Conservation (phyloP, 768 basidiomycete species). For the Pholiota microspora region DNA sequence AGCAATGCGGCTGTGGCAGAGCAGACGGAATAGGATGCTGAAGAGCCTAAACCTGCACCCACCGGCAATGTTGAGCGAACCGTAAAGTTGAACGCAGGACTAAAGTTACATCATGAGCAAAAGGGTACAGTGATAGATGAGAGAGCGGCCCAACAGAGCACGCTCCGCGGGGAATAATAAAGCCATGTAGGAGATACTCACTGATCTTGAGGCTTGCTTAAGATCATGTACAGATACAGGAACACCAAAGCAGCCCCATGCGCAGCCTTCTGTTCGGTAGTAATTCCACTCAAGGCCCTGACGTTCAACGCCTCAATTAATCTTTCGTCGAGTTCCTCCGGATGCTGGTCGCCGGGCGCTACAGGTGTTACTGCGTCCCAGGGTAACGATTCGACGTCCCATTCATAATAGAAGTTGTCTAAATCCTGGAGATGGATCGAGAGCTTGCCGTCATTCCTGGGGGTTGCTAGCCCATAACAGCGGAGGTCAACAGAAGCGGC, state of each 20-base stretch:
- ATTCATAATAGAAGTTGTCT: slow-evolving; percentile 72
- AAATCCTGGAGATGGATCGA: slow-evolving; percentile 81
- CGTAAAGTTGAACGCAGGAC: slow-evolving; percentile 76
- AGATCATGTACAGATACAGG: slow-evolving; percentile 89
- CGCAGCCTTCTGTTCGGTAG: slow-evolving; percentile 36
- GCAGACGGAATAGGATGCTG: slow-evolving; percentile 93
- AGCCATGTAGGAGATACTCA: slow-evolving; percentile 33
- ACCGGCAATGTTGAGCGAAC: slow-evolving; percentile 90
- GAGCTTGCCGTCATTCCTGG: slow-evolving; percentile 69
- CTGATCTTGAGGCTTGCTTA: slow-evolving; percentile 57
- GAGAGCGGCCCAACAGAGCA: not conserved
- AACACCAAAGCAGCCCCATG: slow-evolving; percentile 62
- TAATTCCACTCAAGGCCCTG: slow-evolving; percentile 36
- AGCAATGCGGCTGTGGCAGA: slow-evolving; percentile 78
- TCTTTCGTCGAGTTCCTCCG: slow-evolving; percentile 66
- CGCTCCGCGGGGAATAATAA: slow-evolving; percentile 19
- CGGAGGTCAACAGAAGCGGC: slow-evolving; percentile 95
- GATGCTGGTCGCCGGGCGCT: slow-evolving; percentile 49
- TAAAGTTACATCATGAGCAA: slow-evolving; percentile 26
- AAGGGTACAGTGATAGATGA: slow-evolving; percentile 3
- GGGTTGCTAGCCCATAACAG: slow-evolving; percentile 84
- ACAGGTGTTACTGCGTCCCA: slow-evolving; percentile 71
- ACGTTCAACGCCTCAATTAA: slow-evolving; percentile 70
- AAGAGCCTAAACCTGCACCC: slow-evolving; percentile 94
- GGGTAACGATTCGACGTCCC: slow-evolving; percentile 75